Conservation (phyloP, 306 rosid genomes). For the Astragalus glycyphyllos region DNA sequence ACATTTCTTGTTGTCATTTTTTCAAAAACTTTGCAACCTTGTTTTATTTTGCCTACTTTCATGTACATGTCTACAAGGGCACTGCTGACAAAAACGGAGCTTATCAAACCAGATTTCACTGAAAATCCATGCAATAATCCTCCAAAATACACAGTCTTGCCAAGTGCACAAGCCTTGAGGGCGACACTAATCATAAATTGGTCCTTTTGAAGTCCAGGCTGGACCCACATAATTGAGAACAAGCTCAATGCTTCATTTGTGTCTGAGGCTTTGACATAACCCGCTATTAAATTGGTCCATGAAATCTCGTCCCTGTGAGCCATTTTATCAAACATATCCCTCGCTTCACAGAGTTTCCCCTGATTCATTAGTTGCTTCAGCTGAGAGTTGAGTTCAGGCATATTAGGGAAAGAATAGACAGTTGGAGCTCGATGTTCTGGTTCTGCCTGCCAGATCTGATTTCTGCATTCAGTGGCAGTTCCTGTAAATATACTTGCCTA, state of each 20-base stretch:
- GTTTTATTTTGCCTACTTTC: conserved; percentile 62
- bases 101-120: conserved; percentile 61
- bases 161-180: background rate
- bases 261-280: too few relatives aligned
- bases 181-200: conserved; percentile 19
- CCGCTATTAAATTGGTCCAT: conserved; percentile 36
- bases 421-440: conserved; percentile 36
- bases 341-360: conserved; percentile 55
- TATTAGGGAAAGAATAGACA: conserved; percentile 40
- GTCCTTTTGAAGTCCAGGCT: conserved; percentile 29
- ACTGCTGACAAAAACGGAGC: conserved; percentile 76
- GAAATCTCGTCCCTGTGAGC: conserved; percentile 62
- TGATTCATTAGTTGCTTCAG: conserved; percentile 60
- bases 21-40: conserved; percentile 60
- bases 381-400: conserved; percentile 58
- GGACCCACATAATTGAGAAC: conserved; percentile 28
- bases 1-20: conserved; percentile 63
- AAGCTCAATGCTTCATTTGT: background rate
- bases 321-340: conserved; percentile 63
- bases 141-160: conserved; percentile 52
- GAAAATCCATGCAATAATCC: conserved; percentile 67
- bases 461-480: conserved; percentile 41
- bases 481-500: conserved; percentile 45
- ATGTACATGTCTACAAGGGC: conserved; percentile 74
- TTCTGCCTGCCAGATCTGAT: conserved; percentile 26